A percentile compares a stretch with the other conserved stretches of the same genome.
Evolutionary conservation across 257 asterid genomes (phyloP).

Genomic region (Solanum chmielewskii): DNA sequence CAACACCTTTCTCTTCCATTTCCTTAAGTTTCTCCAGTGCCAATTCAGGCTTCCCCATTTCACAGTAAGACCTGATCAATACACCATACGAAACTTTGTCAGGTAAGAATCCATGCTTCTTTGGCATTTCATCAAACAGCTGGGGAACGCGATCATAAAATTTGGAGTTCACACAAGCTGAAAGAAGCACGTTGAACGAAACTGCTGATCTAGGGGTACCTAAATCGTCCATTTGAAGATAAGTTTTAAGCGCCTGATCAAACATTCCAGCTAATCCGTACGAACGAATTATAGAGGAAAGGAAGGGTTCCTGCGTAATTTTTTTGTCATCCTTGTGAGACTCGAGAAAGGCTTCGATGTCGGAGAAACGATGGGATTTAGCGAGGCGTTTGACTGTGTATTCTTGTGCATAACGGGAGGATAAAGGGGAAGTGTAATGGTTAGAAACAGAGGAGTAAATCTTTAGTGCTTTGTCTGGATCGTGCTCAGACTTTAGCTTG

Average conservation of each 20-base stretch:
- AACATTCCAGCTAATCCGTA: constrained; percentile 77
- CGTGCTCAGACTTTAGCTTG: constrained; percentile 27
- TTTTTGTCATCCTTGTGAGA: constrained; percentile 59
- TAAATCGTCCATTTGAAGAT: constrained; percentile 48
- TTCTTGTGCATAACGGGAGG: constrained; percentile 68
- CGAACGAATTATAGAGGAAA: constrained; percentile 59
- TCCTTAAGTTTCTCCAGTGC: constrained; percentile 47
- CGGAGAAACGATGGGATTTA: constrained; percentile 54
- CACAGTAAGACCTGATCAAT: constrained; percentile 58
- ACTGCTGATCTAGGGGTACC: constrained; percentile 59
- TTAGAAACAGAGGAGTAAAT: constrained; percentile 52
- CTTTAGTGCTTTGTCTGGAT: constrained; percentile 66
- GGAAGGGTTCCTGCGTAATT: constrained; percentile 55
- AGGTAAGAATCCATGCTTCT: constrained; percentile 37
- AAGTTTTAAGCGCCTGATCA: constrained; percentile 50
- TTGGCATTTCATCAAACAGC: constrained; percentile 50
- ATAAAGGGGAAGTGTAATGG: constrained; percentile 25
- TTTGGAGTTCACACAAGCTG: constrained; percentile 34
- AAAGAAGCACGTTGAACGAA: constrained; percentile 62
- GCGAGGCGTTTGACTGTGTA: constrained; percentile 67
- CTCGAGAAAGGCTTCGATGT: constrained; percentile 57
- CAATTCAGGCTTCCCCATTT: constrained; percentile 40
- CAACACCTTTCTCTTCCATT: constrained; percentile 57
- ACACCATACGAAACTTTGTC: constrained; percentile 59
- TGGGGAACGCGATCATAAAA: constrained; percentile 36